phyloP scores from a whole-genome alignment of 106 monocot genomes.

The Dendrobium chrysotoxum region DNA sequence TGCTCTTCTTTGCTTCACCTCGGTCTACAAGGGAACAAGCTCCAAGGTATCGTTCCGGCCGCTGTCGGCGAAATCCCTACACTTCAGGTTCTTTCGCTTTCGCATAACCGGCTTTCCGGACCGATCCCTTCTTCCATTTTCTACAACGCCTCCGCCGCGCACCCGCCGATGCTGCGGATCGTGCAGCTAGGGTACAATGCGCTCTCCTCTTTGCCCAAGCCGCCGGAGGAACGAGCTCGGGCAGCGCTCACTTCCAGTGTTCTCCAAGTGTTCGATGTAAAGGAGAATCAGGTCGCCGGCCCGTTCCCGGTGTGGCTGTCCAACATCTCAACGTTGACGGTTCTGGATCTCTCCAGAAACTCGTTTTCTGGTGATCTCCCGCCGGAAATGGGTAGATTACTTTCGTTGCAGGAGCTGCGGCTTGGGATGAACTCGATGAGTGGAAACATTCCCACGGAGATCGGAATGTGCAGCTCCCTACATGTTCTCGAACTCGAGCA shows the following conservation, averaged over 20 bases:
- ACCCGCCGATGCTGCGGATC: slow-evolving; percentile 37
- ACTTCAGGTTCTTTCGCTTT: slow-evolving; percentile 19
- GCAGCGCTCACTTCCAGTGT: slow-evolving; percentile 5
- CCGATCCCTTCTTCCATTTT: slow-evolving; percentile 20
- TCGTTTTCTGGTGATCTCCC: slow-evolving; percentile 42
- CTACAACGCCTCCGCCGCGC: slow-evolving; percentile 13
- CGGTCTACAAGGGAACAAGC: slow-evolving; percentile 12
- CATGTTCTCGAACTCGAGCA: slow-evolving; percentile 73
- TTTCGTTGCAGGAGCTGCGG: slow-evolving; percentile 59
- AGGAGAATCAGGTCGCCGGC: slow-evolving; percentile 50
- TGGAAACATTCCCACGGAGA: slow-evolving; percentile 55
- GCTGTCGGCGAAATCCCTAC: slow-evolving; percentile 15
- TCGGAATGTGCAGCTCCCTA: slow-evolving; percentile 57
- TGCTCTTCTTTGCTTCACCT: slow-evolving; percentile 21
- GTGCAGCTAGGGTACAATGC: slow-evolving; percentile 70
- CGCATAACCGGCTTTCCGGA: slow-evolving; percentile 30
- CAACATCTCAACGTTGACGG: slow-evolving; percentile 29
- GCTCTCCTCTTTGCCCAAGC: slow-evolving; percentile 34
- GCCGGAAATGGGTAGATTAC: slow-evolving; percentile 37
- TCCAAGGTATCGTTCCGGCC: slow-evolving; percentile 19
- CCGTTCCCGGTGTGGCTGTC: slow-evolving; percentile 64
- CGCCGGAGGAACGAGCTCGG: neutral
- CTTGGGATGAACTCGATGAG: slow-evolving; percentile 42
- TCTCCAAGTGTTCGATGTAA: slow-evolving; percentile 63
- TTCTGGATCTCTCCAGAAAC: slow-evolving; percentile 78